A percentile compares a stretch with the other conserved stretches of the same genome.
phyloP scores from a whole-genome alignment of 305 asterid genomes.

The Fraxinus velutina region DNA sequence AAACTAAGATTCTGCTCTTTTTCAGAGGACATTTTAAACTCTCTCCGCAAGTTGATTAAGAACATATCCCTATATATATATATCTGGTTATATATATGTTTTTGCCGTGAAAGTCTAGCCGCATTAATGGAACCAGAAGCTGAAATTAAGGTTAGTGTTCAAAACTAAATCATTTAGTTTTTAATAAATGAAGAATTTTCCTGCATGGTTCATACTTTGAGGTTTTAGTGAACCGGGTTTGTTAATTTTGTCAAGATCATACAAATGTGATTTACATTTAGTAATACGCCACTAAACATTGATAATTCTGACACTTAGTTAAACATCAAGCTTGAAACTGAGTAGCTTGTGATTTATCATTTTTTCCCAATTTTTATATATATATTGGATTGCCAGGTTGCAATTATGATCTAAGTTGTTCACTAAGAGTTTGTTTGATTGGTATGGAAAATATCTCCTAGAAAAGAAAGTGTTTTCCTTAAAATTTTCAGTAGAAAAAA shows the following conservation, averaged over 20 bases:
- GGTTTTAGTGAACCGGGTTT: background rate
- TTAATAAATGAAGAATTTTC: background rate
- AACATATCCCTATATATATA: slow-evolving; percentile 16
- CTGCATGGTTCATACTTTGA: slow-evolving; percentile 4
- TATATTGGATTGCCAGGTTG: background rate
- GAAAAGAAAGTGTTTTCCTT: background rate
- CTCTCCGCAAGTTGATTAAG: slow-evolving; percentile 37
- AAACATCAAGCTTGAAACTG: background rate
- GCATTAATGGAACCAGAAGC: slow-evolving; percentile 64
- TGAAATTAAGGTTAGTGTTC: slow-evolving; percentile 65
- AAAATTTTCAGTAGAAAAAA: background rate
- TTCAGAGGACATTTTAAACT: background rate
- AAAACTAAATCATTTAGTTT: slow-evolving; percentile 5
- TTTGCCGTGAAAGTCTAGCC: slow-evolving; percentile 25
- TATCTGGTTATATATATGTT: slow-evolving; percentile 28
- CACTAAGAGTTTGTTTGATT: background rate
- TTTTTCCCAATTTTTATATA: background rate
- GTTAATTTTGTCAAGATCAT: background rate
- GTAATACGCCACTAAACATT: background rate
- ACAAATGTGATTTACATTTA: background rate
- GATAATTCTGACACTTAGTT: background rate
- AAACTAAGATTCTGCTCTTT: background rate
- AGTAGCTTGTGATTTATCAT: background rate
- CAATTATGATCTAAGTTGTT: background rate
- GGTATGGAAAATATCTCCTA: background rate